Percentiles rank a stretch among this genome's conserved stretches.
These are phyloP conservation scores for Claviceps sp. DNA, from an alignment of 2,329 filamentous ascomycete genomes.

Conservation along the genomic window DNA sequence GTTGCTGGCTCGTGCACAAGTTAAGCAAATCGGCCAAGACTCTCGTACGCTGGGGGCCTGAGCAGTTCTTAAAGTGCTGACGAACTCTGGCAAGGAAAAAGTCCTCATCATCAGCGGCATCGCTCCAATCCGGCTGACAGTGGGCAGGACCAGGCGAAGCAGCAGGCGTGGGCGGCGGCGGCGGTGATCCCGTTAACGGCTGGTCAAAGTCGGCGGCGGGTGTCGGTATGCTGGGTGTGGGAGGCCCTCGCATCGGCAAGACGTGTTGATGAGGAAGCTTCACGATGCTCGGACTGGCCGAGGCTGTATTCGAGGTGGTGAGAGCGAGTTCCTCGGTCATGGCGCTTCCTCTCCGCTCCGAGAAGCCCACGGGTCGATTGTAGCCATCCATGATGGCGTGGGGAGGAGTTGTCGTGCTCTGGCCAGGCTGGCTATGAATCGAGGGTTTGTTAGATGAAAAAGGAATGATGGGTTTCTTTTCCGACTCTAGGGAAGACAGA, in stretches of 20 bases:
- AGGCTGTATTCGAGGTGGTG: conserved; percentile 29
- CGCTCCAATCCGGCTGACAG: conserved; percentile 58
- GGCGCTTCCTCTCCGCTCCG: conserved; percentile 45
- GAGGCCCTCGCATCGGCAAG: conserved; percentile 39
- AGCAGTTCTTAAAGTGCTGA: conserved; percentile 66
- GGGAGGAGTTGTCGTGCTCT: background rate
- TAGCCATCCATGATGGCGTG: conserved; percentile 20
- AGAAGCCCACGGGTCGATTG: conserved; percentile 42
- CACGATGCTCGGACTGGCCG: conserved; percentile 32
- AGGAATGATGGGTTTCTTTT: background rate
- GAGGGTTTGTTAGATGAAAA: background rate
- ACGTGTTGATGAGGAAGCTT: conserved; percentile 31
- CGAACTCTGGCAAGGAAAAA: conserved; percentile 68
- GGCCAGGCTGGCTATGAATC: background rate
- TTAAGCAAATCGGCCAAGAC: conserved; percentile 82
- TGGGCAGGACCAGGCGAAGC: conserved; percentile 51
- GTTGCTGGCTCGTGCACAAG: conserved; percentile 84
- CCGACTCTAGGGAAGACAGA: background rate
- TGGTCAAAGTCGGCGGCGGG: conserved; percentile 51
- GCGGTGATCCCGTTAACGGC: conserved; percentile 45
- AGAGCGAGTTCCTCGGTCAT: conserved; percentile 45
- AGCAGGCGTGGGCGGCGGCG: conserved; percentile 51
- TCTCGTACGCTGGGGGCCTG: conserved; percentile 61
- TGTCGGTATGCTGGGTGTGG: conserved; percentile 54
- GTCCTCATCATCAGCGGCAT: conserved; percentile 68